Percentiles rank a stretch among this genome's conserved stretches.
Evolutionary conservation across 73 alveolate genomes (phyloP).

Genomic region (Tetrahymena malaccensis): DNA sequence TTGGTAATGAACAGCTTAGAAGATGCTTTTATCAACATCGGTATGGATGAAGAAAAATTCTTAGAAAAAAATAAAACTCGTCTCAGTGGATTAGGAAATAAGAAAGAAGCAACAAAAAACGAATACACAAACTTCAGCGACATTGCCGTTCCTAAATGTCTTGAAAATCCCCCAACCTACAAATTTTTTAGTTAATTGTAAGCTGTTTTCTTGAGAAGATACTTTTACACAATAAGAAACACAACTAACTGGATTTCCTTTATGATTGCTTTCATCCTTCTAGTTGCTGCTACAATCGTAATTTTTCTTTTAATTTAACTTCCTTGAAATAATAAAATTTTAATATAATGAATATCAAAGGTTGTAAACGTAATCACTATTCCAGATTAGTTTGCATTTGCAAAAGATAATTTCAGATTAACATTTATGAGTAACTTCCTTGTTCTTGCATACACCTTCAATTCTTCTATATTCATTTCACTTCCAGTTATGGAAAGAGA

Average conservation of each 20-base stretch:
- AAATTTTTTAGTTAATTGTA: background rate
- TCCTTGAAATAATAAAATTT: background rate
- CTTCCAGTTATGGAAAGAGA: slow-evolving; percentile 37
- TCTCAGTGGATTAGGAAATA: background rate
- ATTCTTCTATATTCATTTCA: slow-evolving; percentile 16
- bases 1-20: slow-evolving; percentile 14
- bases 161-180: slow-evolving; percentile 2
- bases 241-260: slow-evolving; percentile 11
- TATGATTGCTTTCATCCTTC: slow-evolving; percentile 11
- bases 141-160: slow-evolving; percentile 10
- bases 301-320: background rate
- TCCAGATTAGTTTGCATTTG: background rate
- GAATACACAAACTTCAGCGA: background rate
- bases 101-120: background rate
- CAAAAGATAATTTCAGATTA: background rate
- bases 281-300: slow-evolving; percentile 15
- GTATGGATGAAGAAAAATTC: slow-evolving; percentile 43
- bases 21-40: slow-evolving; percentile 32
- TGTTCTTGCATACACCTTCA: slow-evolving; percentile 20
- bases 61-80: background rate
- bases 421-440: slow-evolving; percentile 10
- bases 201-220: slow-evolving; percentile 22
- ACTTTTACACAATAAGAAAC: slow-evolving; percentile 8
- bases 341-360: background rate
- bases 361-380: background rate